Conservation (phyloP, 306 rosid species). For the Quercus mongolica region DNA sequence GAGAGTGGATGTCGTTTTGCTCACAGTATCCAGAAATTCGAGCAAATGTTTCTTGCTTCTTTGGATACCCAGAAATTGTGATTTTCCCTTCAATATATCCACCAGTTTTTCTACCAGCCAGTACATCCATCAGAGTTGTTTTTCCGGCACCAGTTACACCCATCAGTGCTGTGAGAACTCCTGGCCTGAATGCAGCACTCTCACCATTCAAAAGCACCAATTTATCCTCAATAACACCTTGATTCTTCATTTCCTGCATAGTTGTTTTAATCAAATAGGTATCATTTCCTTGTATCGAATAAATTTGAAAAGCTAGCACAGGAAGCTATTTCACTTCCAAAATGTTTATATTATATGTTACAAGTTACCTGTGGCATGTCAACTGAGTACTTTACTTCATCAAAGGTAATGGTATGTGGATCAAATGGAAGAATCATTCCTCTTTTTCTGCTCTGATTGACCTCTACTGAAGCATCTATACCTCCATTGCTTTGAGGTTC, state of each 20-base stretch:
- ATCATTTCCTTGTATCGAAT: no score
- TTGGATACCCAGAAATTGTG: slow-evolving; percentile 56
- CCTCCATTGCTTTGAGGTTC: slow-evolving; percentile 10
- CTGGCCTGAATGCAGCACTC: slow-evolving; percentile 66
- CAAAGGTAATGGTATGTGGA: slow-evolving; percentile 46
- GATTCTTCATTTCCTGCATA: slow-evolving; percentile 50
- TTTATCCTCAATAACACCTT: slow-evolving; percentile 39
- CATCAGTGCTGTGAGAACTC: slow-evolving; percentile 75
- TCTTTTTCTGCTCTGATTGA: slow-evolving; percentile 16
- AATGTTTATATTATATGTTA: background rate
- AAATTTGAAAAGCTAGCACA: background rate
- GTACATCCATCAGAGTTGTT: slow-evolving; percentile 67
- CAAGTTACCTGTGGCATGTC: slow-evolving; percentile 56
- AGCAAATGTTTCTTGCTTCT: slow-evolving; percentile 64
- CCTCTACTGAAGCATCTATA: background rate
- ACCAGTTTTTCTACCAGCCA: slow-evolving; percentile 66
- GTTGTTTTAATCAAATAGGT: background rate
- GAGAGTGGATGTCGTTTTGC: slow-evolving; percentile 70
- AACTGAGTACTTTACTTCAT: slow-evolving; percentile 48
- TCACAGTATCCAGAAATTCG: slow-evolving; percentile 60
- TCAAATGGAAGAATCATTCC: slow-evolving; percentile 75
- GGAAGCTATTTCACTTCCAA: background rate
- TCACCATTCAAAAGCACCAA: slow-evolving; percentile 55
- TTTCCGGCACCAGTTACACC: slow-evolving; percentile 82
- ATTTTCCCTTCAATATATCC: slow-evolving; percentile 55